Evolutionary conservation across 2,329 filamentous ascomycete genomes (phyloP), one percentile per base, ranked within the genome.

Genomic region (Curvularia hawaiiensis): DNA sequence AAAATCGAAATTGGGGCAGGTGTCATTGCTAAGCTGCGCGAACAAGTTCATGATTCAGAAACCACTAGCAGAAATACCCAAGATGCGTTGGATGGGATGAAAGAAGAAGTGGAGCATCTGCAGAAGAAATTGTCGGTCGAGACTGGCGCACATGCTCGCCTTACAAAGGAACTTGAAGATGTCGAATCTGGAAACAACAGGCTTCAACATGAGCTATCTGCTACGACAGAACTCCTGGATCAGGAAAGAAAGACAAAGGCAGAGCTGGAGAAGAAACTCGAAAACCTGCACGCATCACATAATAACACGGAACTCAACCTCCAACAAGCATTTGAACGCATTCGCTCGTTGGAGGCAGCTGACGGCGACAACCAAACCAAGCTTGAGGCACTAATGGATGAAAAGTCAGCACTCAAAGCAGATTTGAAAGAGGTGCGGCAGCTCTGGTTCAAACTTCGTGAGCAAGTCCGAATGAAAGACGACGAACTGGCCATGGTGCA

Each of bases 401-500:
- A 61, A 4, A 75, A 67, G 35, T 43, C 56, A 0, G 49, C 59
- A 4, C 54, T 75, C 16, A 66, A 69, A 41, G 48, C 58, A 5
- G 58, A 66, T 22, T 50, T 76, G 14, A 58, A 56, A 11, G 56
- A 61, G 16, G 52, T 68, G 2, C 67, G 64, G 26, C 56, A 66
- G 31, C 58, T 62, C 1, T 62, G 65, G 3, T 63, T 59, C 3
- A 61, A 55, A 18, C 51, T 75, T 3, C 62, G 65, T 16, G 55
- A 64, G 33, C 62, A 69, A 6, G 30, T 74, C 30, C 57, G 68
- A 11, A 53, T 52, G 26, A 68, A 56, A 33, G 63, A 66, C 5
- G 56, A 52, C 16, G 66, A 70, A 49, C 66, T 77, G n/a, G 52
- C 51, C 10, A 54, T 59, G 3, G 52, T 73, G 33, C 65, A 71